Conservation (phyloP, 2,329 filamentous ascomycete genomes). For the Rhynchosporium secalis region DNA sequence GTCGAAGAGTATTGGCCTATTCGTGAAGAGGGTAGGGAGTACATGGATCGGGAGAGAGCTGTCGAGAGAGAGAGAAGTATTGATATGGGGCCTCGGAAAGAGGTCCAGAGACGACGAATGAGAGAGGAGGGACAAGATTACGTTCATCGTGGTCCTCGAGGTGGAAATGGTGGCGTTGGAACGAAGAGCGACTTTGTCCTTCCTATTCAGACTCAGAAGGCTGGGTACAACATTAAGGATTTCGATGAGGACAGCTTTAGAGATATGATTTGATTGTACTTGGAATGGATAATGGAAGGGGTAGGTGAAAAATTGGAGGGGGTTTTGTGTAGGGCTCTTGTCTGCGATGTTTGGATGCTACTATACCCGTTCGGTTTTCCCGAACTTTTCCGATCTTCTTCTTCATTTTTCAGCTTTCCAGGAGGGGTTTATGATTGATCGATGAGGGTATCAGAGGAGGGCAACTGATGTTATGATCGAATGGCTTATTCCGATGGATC, state of each 20-base stretch:
- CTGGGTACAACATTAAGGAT: conserved; percentile 24
- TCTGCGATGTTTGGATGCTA: neutral
- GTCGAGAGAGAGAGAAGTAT: too few relatives aligned
- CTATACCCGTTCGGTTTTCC: conserved; percentile 7
- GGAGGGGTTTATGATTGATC: neutral
- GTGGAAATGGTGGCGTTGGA: neutral
- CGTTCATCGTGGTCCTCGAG: neutral
- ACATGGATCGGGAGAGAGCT: neutral
- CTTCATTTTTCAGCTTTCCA: neutral
- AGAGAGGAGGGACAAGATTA: conserved; percentile 7
- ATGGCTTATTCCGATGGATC: too few relatives aligned
- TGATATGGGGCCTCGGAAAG: too few relatives aligned
- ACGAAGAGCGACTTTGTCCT: conserved; percentile 13
- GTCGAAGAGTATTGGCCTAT: conserved; percentile 30
- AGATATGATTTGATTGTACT: neutral
- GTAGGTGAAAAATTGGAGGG: neutral
- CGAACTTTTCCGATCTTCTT: neutral
- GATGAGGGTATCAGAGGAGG: neutral
- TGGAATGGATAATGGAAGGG: too few relatives aligned
- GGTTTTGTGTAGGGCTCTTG: neutral
- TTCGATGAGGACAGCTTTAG: conserved; percentile 28
- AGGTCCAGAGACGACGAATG: too few relatives aligned
- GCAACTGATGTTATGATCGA: too few relatives aligned
- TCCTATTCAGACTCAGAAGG: neutral
- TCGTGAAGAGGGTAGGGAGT: conserved; percentile 20